These are phyloP conservation scores for Brassica balearica DNA, from an alignment of 441 rosid genomes.

Conservation along the genomic window DNA sequence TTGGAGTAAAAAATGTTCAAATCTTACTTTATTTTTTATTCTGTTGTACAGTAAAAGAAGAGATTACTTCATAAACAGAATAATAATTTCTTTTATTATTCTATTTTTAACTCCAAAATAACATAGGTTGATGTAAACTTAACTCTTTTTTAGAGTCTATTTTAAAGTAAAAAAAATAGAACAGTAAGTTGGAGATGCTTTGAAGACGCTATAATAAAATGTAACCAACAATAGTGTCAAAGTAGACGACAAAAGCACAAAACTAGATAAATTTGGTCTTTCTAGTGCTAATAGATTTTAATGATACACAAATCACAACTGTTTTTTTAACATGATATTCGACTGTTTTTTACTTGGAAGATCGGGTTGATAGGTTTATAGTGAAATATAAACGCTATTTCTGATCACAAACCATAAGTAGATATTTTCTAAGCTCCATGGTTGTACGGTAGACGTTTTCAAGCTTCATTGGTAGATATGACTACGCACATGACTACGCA, in stretches of 20 bases:
- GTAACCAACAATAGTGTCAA: too few species aligned
- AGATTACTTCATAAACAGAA: too few species aligned
- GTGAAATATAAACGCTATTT: constrained; percentile 25
- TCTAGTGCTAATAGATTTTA: not conserved
- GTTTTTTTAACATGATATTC: not conserved
- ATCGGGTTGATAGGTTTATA: not conserved
- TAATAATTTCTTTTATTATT: too few species aligned
- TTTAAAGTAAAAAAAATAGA: too few species aligned
- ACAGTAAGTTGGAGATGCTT: too few species aligned
- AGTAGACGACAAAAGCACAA: not conserved
- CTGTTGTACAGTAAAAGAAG: too few species aligned
- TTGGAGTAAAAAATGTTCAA: too few species aligned
- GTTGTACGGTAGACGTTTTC: constrained; percentile 31
- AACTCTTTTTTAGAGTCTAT: too few species aligned
- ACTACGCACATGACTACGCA: constrained; percentile 28
- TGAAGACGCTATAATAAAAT: too few species aligned
- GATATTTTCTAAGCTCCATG: constrained; percentile 34
- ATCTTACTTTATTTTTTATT: too few species aligned
- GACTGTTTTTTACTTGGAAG: not conserved
- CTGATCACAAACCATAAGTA: constrained; percentile 20
- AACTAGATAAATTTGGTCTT: not conserved
- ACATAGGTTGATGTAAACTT: too few species aligned
- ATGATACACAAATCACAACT: not conserved
- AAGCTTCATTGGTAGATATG: constrained; percentile 32
- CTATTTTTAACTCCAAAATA: too few species aligned